Conservation (phyloP, 2,329 filamentous ascomycete genomes). For the Ciborinia camelliae region DNA sequence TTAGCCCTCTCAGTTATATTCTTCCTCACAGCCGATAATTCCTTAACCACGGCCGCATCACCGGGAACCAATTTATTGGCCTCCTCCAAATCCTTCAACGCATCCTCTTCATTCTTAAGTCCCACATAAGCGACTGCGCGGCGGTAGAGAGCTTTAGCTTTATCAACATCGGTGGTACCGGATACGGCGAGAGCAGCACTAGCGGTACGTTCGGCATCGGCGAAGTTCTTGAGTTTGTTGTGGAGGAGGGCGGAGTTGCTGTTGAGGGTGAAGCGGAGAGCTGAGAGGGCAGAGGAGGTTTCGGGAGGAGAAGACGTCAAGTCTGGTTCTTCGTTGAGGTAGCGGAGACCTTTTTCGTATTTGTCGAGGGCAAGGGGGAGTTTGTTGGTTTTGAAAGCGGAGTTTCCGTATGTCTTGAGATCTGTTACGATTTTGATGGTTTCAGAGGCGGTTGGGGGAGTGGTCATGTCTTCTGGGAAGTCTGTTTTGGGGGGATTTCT, state of each 20-base stretch:
- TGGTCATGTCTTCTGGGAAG: conserved; percentile 79
- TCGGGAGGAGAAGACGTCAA: conserved; percentile 68
- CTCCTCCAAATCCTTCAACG: conserved; percentile 69
- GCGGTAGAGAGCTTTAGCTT: conserved; percentile 85
- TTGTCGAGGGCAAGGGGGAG: conserved; percentile 72
- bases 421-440: conserved; percentile 76
- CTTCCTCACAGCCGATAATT: conserved; percentile 76
- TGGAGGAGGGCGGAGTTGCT: conserved; percentile 84
- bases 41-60: conserved; percentile 71
- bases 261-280: conserved; percentile 80
- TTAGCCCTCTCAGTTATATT: conserved; percentile 67
- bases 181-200: conserved; percentile 67
- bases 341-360: conserved; percentile 90
- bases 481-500: conserved; percentile 45
- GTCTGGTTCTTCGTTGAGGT: conserved; percentile 80
- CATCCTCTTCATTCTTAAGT: conserved; percentile 80
- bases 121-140: conserved; percentile 72
- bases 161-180: conserved; percentile 68
- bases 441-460: conserved; percentile 58
- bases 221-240: conserved; percentile 72
- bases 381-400: conserved; percentile 80
- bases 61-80: conserved; percentile 71
- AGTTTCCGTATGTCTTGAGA: conserved; percentile 89
- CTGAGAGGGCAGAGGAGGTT: conserved; percentile 62
- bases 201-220: conserved; percentile 68